Conservation (phyloP, 495 filamentous ascomycete genomes). For the Tuber brumale region DNA sequence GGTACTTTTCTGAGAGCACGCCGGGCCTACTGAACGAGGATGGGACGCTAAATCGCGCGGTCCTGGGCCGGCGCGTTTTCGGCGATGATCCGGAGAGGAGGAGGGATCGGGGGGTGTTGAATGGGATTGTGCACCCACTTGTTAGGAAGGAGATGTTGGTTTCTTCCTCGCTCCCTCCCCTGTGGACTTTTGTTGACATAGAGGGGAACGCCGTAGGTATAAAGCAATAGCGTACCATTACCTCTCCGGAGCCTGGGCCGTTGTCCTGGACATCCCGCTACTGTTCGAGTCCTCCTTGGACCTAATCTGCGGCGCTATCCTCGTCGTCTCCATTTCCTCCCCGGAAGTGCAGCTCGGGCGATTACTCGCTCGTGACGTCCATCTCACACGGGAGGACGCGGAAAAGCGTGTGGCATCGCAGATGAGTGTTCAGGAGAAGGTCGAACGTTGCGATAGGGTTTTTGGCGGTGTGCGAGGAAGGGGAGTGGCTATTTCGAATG, state of each 20-base stretch:
- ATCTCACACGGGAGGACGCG: constrained; percentile 67
- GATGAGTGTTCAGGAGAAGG: constrained; percentile 74
- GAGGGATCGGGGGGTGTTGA: constrained; percentile 65
- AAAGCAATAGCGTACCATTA: constrained; percentile 59
- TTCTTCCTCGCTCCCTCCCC: background rate
- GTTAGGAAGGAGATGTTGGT: constrained; percentile 62
- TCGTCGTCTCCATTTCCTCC: constrained; percentile 76
- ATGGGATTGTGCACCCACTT: constrained; percentile 85
- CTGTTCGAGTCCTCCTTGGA: constrained; percentile 85
- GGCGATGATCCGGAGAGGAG: constrained; percentile 59
- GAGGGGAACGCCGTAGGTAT: constrained; percentile 42
- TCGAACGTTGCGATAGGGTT: constrained; percentile 54
- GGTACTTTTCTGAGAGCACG: constrained; percentile 68
- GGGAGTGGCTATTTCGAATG: constrained; percentile 84
- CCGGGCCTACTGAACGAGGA: constrained; percentile 70
- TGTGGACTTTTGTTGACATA: background rate
- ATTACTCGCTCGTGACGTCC: constrained; percentile 61
- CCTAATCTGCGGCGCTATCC: constrained; percentile 64
- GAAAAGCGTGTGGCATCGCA: constrained; percentile 74
- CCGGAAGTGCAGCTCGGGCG: constrained; percentile 71
- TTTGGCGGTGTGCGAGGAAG: constrained; percentile 39
- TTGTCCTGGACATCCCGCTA: constrained; percentile 87
- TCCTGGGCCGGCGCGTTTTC: constrained; percentile 78
- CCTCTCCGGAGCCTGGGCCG: constrained; percentile 67
- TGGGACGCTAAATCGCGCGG: constrained; percentile 72